Base-by-base conservation (phyloP, 768 basidiomycete species). In the Trametes villosa region DNA sequence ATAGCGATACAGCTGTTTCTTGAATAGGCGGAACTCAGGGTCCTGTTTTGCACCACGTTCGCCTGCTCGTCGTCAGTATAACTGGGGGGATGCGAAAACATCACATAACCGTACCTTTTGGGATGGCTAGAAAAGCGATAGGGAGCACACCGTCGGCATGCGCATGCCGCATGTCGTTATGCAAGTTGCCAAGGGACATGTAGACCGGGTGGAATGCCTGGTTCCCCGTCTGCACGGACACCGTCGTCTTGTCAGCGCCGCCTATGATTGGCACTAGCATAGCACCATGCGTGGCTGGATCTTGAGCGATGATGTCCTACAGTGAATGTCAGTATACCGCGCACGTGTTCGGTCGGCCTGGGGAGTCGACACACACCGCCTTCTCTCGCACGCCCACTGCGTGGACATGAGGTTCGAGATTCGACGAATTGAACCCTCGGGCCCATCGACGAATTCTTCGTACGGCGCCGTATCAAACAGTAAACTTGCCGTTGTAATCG, bases 341-440 rank as follows among this genome's bases (percentile, higher is more conserved):
- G n/a, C n/a, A n/a, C n/a, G n/a, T 18, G n/a, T 36, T 6, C 9
- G 6, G 9, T 9, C 7, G 11, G 40, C 40, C 15, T 27, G 27
- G 41, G 13, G 18, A 9, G 42, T 36, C 27, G 6, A 6, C n/a
- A 47, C 46, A 27, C 38, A 74, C 75, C 12, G 72, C 74, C 48
- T 83, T n/a, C n/a, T 77, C 6, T 65, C 50, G 77, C 76, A 81
- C 4, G 75, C 75, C 66, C 71, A 80, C 30, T 77, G 68, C 2
- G 75, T 79, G 0, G 77, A 78, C 75, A 80, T 78, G n/a, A 81
- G 63, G 65, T 80, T 67, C 3, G 38, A 38, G n/a, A n/a, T n/a
- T n/a, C n/a, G n/a, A n/a, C n/a, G n/a, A n/a, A n/a, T n/a, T n/a
- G n/a, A n/a, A n/a, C n/a, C n/a, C n/a, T n/a, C n/a, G n/a, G n/a